Evolutionary conservation across 2,329 filamentous ascomycete genomes (phyloP), one percentile per base, ranked within the genome.

Genomic region (Aspergillus neotritici): DNA sequence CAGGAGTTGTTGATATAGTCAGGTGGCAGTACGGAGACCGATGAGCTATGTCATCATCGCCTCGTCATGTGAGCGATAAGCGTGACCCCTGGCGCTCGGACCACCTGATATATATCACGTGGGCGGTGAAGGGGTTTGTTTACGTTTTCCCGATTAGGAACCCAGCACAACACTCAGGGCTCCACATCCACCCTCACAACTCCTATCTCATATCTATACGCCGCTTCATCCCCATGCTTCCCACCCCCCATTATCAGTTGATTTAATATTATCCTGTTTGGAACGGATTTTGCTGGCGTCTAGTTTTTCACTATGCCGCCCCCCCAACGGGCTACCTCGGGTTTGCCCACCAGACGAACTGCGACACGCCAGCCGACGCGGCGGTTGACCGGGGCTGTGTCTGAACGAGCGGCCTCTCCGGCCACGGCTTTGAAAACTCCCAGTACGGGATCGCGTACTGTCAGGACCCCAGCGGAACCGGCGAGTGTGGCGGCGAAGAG

Each of bases 401-500:
- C 75, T 53, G 72, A 79, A 31, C 72, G 77, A 49, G 67, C 83
- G 21, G 69, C 76, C 10, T 91, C 90, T 4, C 87, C 88, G 4
- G 79, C 85, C 47, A 80, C 81, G 35, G 87, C 86, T 6, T 62
- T 87, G 15, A 75, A 77, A 40, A 84, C 85, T 4, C 67, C 75
- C 31, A 66, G 65, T 9, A 63, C 62, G 28, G 43, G 51, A 13
- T 63, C 67, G 39, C 68, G 73, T 41, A 42, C 39, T 4, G 57
- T 61, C 31, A 68, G 66, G 51, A 71, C 73, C 2, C 71, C 69
- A 10, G 64, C 53, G 13, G 62, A 66, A 4, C 70, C 72, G 28
- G 67, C 78, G 21, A 74, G 76, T 38, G 67, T 76, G 28, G 79
- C 82, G 16, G 76, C 74, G 34, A 95, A 96, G 73, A 83, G 90